Percentiles rank a stretch among this genome's conserved stretches.
Conservation (phyloP, 352 stramenopile genomes). For the Globisporangium ultimum region DNA sequence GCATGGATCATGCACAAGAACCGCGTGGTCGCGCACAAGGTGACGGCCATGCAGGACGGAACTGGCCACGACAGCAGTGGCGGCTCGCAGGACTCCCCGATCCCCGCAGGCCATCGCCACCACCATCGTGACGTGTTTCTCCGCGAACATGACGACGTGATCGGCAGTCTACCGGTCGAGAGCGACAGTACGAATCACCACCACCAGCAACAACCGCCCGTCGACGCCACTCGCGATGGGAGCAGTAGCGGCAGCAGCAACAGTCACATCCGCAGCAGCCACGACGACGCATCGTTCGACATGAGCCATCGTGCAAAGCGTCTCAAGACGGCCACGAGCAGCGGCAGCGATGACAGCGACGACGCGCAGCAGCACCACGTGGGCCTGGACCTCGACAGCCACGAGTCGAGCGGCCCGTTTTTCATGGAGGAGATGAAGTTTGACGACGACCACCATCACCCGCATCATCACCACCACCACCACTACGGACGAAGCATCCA, state of each 20-base stretch:
- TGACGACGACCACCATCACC: constrained; percentile 11
- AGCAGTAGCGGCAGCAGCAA: background rate
- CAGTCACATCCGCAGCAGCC: background rate
- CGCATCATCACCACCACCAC: constrained; percentile 1
- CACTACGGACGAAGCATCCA: constrained; percentile 21
- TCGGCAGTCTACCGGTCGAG: background rate
- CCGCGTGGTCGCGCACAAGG: constrained; percentile 44
- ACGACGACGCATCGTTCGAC: background rate
- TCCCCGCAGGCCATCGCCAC: background rate
- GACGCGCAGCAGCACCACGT: constrained; percentile 13
- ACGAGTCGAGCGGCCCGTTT: constrained; percentile 13
- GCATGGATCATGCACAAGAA: constrained; percentile 72
- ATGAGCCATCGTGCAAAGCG: constrained; percentile 15
- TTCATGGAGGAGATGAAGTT: constrained; percentile 27
- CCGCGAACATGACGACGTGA: constrained; percentile 9
- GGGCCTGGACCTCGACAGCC: constrained; percentile 10
- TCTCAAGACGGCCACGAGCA: constrained; percentile 15
- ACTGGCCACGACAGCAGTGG: constrained; percentile 11
- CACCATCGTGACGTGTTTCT: constrained; percentile 10
- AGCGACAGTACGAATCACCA: background rate
- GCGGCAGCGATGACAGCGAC: constrained; percentile 18
- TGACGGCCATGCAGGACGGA: background rate
- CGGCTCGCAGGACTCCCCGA: constrained; percentile 11
- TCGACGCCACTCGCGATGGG: too few species aligned
- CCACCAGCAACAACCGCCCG: too few species aligned